Evolutionary conservation across 768 basidiomycete species (phyloP).

Genomic region (Russula vinacea): DNA sequence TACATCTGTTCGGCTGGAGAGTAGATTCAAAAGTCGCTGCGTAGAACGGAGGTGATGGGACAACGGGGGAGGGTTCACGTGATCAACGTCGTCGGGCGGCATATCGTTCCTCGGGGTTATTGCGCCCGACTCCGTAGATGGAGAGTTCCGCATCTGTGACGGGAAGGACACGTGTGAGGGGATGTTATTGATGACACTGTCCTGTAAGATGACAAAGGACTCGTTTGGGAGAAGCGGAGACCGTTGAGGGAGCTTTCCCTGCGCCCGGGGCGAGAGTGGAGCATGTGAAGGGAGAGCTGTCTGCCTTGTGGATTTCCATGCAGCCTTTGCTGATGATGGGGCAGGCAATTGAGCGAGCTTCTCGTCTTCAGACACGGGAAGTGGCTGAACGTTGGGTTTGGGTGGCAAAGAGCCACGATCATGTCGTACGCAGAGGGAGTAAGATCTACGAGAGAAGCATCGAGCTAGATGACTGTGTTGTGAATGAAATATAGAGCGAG

Average conservation of each 20-base stretch:
- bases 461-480: constrained; percentile 48
- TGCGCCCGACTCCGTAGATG: constrained; percentile 40
- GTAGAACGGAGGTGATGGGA: constrained; percentile 77
- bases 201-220: constrained; percentile 88
- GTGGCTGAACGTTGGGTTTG: constrained; percentile 43
- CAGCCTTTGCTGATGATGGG: constrained; percentile 52
- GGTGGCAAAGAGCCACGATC: constrained; percentile 70
- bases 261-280: constrained; percentile 51
- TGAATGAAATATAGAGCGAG: background rate
- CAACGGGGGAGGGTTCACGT: constrained; percentile 65
- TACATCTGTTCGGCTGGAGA: constrained; percentile 73
- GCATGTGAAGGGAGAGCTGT: constrained; percentile 34
- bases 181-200: constrained; percentile 71
- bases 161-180: constrained; percentile 52
- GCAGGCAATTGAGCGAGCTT: constrained; percentile 49
- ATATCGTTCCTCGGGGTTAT: constrained; percentile 36
- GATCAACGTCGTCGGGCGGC: constrained; percentile 48
- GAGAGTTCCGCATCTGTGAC: constrained; percentile 44
- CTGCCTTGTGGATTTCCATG: constrained; percentile 59
- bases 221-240: constrained; percentile 63
- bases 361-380: constrained; percentile 43
- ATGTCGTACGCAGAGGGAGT: constrained; percentile 87
- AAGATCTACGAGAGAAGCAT: constrained; percentile 86
- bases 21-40: constrained; percentile 67
- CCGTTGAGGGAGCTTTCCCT: constrained; percentile 60